A percentile compares a stretch with the other conserved stretches of the same genome.
These are phyloP conservation scores for Chalciporus pseudorubinellus DNA, from an alignment of 768 basidiomycete species.

Conservation along the genomic window DNA sequence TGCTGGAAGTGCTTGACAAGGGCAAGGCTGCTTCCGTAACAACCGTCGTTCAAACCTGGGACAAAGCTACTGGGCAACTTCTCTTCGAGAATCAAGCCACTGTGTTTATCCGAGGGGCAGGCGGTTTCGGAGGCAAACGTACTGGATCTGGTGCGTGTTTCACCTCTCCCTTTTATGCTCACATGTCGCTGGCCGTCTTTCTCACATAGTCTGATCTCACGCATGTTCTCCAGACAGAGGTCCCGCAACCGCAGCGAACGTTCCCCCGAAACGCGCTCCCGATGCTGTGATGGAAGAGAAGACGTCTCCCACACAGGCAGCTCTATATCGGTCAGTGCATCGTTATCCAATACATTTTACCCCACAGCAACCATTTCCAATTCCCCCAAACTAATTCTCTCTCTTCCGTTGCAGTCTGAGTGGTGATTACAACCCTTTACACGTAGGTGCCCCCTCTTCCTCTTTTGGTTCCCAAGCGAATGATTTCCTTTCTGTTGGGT, in stretches of 20 bases:
- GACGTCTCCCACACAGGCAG: slow-evolving; percentile 80
- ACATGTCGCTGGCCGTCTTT: not conserved
- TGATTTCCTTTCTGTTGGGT: slow-evolving; percentile 2
- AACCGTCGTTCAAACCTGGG: slow-evolving; percentile 70
- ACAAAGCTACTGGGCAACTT: slow-evolving; percentile 72
- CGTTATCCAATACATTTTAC: not conserved
- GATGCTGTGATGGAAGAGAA: slow-evolving; percentile 89
- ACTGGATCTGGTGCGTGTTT: slow-evolving; percentile 61
- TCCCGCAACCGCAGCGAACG: slow-evolving; percentile 77
- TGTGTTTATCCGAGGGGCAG: slow-evolving; percentile 87
- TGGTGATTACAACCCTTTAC: slow-evolving; percentile 90
- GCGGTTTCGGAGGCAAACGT: slow-evolving; percentile 95
- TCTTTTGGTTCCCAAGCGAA: not conserved
- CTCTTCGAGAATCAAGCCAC: slow-evolving; percentile 94
- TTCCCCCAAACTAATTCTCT: not conserved
- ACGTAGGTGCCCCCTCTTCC: slow-evolving; percentile 47
- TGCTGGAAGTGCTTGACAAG: slow-evolving; percentile 83
- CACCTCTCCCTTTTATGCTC: not conserved
- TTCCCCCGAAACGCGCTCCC: slow-evolving; percentile 76
- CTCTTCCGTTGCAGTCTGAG: slow-evolving; percentile 57
- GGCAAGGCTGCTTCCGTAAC: slow-evolving; percentile 94
- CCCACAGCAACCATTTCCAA: not conserved
- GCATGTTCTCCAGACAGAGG: slow-evolving; percentile 68
- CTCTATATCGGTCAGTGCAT: slow-evolving; percentile 73
- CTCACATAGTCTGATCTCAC: not conserved